Conservation (phyloP, 345 rosid genomes). For the Capsella bursapastoris region DNA sequence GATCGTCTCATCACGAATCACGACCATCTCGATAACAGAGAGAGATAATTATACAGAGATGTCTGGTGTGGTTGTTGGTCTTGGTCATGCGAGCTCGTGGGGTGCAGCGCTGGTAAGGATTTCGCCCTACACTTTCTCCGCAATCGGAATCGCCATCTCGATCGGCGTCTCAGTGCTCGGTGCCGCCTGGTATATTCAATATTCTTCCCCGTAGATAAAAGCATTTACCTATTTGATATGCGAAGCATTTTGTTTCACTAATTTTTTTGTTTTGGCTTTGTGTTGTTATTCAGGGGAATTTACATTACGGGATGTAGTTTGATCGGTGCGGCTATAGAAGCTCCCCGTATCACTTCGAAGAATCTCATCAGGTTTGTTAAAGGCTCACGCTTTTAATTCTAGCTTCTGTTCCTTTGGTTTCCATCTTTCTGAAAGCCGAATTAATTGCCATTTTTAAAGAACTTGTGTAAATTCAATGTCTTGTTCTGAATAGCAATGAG, state of each 20-base stretch:
- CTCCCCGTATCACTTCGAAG: constrained; percentile 97
- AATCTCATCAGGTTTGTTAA: constrained; percentile 58
- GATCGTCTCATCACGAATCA: constrained; percentile 33
- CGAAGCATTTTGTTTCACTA: constrained; percentile 11
- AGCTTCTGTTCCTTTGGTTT: constrained; percentile 1
- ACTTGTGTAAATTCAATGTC: neutral
- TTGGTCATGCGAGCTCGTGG: constrained; percentile 73
- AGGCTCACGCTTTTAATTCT: neutral
- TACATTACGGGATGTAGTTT: constrained; percentile 97
- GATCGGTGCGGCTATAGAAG: constrained; percentile 98
- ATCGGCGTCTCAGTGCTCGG: constrained; percentile 99
- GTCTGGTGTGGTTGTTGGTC: constrained; percentile 48
- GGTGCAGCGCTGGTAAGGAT: constrained; percentile 69
- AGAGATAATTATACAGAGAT: constrained; percentile 1
- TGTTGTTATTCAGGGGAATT: constrained; percentile 65
- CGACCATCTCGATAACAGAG: constrained; percentile 15
- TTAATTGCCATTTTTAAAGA: neutral
- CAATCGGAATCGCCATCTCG: constrained; percentile 90
- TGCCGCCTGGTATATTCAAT: constrained; percentile 81
- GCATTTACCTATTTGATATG: constrained; percentile 12
- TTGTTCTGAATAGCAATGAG: constrained; percentile 13
- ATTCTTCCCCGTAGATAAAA: neutral
- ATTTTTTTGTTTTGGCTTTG: neutral
- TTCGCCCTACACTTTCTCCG: constrained; percentile 95
- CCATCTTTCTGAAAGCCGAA: constrained; percentile 10